Conservation (phyloP, 176 grass and related monocot genomes). For the Eremochloa ophiuroides region DNA sequence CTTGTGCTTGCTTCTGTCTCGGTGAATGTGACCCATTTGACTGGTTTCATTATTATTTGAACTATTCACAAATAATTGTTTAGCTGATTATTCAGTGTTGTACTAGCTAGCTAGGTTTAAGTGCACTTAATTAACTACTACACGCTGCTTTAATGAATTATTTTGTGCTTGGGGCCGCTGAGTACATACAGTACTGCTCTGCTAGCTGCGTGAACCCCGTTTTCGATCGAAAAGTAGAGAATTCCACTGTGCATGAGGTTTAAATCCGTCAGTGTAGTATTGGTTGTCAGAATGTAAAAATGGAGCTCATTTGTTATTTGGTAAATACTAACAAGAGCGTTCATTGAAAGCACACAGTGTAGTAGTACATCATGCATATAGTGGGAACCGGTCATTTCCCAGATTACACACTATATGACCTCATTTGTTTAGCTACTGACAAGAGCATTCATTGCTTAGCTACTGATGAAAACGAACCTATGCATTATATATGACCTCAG, state of each 20-base stretch:
- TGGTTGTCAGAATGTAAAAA: not conserved
- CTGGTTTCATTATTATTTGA: not conserved
- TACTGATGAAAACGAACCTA: not conserved
- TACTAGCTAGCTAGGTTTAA: not conserved
- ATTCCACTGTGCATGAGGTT: not conserved
- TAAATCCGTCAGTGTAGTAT: not conserved
- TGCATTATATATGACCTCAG: not conserved
- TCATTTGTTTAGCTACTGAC: no score
- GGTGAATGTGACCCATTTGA: not conserved
- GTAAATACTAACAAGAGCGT: not conserved
- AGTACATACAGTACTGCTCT: no score
- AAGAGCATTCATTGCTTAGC: not conserved
- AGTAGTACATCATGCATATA: not conserved
- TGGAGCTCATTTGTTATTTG: not conserved
- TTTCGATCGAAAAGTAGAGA: not conserved
- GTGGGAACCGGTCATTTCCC: not conserved
- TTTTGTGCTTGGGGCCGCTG: not conserved
- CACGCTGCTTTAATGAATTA: not conserved
- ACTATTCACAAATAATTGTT: not conserved
- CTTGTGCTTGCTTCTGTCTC: not conserved
- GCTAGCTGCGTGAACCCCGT: not conserved
- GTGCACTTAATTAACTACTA: not conserved
- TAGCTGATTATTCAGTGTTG: not conserved
- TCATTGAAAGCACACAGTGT: not conserved
- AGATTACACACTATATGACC: not conserved